Percentiles rank a stretch among this genome's conserved stretches.
Conservation (phyloP, 257 asterid genomes). For the Thymus quinquecostatus region DNA sequence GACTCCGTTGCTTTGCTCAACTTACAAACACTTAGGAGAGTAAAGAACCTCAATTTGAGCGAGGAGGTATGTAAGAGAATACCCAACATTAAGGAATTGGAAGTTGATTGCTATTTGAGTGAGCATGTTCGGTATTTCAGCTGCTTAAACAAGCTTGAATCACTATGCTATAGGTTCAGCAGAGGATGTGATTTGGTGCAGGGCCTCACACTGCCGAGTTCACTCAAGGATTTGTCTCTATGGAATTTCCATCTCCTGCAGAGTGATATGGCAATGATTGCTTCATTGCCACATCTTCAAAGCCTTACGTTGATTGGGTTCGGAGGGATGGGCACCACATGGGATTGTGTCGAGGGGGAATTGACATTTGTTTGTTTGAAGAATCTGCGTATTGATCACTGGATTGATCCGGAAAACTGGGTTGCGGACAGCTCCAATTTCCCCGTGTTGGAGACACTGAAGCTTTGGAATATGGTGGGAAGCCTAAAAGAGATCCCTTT, state of each 20-base stretch:
- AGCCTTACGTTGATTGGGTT: background rate
- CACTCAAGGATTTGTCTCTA: background rate
- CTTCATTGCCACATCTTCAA: background rate
- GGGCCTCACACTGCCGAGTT: background rate
- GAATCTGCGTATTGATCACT: too few species aligned
- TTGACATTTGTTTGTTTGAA: too few species aligned
- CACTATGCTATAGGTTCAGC: background rate
- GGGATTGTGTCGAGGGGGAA: too few species aligned
- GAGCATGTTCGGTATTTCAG: background rate
- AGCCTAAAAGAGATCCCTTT: too few species aligned
- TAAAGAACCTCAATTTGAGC: background rate
- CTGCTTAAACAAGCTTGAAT: background rate
- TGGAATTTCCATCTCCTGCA: background rate
- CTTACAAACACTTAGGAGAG: background rate
- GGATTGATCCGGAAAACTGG: too few species aligned
- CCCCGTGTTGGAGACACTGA: too few species aligned
- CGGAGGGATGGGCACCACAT: too few species aligned
- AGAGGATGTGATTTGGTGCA: too few species aligned
- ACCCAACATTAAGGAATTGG: background rate
- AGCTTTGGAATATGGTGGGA: too few species aligned
- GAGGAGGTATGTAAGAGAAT: background rate
- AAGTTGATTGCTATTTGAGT: background rate
- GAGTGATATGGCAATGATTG: background rate
- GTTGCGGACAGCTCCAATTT: too few species aligned
- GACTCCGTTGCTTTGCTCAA: background rate